Evolutionary conservation across 2,329 filamentous ascomycete species (phyloP).

Genomic region (Colletotrichum tofieldiae): DNA sequence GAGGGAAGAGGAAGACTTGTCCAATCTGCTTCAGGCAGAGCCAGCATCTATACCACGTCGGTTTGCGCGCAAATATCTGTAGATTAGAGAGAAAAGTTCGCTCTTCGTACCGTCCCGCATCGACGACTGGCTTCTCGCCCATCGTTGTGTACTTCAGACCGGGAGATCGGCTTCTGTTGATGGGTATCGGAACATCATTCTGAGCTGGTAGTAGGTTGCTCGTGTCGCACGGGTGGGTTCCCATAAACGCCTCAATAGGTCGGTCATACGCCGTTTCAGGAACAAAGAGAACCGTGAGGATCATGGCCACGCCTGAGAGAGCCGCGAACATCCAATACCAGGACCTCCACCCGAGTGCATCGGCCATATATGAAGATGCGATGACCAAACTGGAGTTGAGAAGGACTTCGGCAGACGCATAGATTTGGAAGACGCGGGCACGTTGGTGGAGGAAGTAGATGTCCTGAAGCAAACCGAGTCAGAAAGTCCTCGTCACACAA

Average conservation of each 20-base stretch:
- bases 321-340: conserved; percentile 38
- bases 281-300: conserved; percentile 33
- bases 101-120: background rate
- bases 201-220: conserved; percentile 17
- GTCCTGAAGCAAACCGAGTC: conserved; percentile 12
- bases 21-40: conserved; percentile 36
- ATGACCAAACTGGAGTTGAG: conserved; percentile 33
- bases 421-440: conserved; percentile 30
- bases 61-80: conserved; percentile 24
- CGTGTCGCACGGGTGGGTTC: conserved; percentile 12
- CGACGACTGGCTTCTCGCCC: background rate
- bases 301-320: conserved; percentile 28
- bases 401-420: conserved; percentile 28
- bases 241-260: conserved; percentile 31
- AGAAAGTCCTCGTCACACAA: background rate
- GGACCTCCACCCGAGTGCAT: conserved; percentile 26
- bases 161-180: conserved; percentile 5
- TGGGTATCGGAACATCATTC: background rate
- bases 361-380: conserved; percentile 33
- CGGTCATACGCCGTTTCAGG: conserved; percentile 40
- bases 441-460: conserved; percentile 38
- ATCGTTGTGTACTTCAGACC: conserved; percentile 9
- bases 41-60: conserved; percentile 15
- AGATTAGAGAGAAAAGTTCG: conserved; percentile 31
- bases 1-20: conserved; percentile 38